Evolutionary conservation across 352 stramenopile genomes (phyloP).

Genomic region (Phytophthora boehmeriae): DNA sequence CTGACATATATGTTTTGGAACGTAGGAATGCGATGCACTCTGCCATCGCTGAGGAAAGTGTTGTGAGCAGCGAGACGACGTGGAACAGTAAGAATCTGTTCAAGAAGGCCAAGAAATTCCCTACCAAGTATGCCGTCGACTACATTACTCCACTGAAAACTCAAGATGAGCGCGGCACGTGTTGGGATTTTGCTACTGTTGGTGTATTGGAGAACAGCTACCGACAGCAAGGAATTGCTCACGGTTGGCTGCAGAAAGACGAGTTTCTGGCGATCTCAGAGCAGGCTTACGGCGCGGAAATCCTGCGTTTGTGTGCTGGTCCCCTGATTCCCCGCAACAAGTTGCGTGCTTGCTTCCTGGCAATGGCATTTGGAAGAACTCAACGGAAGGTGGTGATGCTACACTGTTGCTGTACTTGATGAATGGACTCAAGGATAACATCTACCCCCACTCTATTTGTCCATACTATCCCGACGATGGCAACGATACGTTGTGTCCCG

Average conservation of each 20-base stretch:
- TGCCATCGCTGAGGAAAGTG: no score
- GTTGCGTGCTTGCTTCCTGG: constrained; percentile 63
- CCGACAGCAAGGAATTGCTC: constrained; percentile 56
- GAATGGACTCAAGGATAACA: constrained; percentile 55
- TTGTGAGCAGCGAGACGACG: constrained; percentile 28
- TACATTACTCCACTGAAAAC: constrained; percentile 70
- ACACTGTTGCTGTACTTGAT: constrained; percentile 56
- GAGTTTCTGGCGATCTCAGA: constrained; percentile 69
- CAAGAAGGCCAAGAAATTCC: constrained; percentile 29
- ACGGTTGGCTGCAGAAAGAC: constrained; percentile 57
- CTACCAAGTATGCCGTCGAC: constrained; percentile 63
- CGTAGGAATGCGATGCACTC: constrained; percentile 57
- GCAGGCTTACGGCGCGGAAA: constrained; percentile 67
- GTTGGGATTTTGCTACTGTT: constrained; percentile 74
- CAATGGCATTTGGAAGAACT: constrained; percentile 71
- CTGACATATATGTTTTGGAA: not conserved
- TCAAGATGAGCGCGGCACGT: constrained; percentile 70
- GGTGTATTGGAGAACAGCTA: constrained; percentile 71
- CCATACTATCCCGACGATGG: constrained; percentile 48
- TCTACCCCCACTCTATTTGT: constrained; percentile 58
- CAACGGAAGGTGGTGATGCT: constrained; percentile 61
- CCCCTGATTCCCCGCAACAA: constrained; percentile 57
- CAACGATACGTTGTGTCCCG: constrained; percentile 55
- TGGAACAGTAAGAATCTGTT: constrained; percentile 26
- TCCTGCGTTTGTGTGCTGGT: constrained; percentile 61